Conservation (phyloP, 1,284 basidiomycete genomes). For the Xanthoconium separans region DNA sequence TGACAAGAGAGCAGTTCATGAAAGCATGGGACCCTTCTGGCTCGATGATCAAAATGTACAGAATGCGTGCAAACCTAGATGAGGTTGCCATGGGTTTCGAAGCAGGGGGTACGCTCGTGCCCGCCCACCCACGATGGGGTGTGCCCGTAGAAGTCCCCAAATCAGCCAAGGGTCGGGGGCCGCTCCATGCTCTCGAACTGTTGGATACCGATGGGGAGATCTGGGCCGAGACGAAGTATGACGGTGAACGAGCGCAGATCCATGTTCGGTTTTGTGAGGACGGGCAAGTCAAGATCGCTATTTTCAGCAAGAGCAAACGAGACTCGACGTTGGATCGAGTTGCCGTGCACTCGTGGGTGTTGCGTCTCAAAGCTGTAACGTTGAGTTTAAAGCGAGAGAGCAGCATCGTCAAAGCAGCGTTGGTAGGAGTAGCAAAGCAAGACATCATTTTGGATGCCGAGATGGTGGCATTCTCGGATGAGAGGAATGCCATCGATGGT, state of each 20-base stretch:
- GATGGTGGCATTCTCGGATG: conserved; percentile 78
- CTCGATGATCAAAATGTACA: conserved; percentile 56
- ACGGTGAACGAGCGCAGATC: conserved; percentile 87
- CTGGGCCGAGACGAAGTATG: conserved; percentile 90
- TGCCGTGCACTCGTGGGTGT: conserved; percentile 62
- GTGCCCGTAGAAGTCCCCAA: conserved; percentile 73
- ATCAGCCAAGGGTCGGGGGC: conserved; percentile 66
- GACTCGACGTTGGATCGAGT: conserved; percentile 75
- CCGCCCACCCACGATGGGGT: conserved; percentile 36
- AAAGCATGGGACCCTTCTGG: conserved; percentile 63
- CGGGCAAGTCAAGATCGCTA: conserved; percentile 52
- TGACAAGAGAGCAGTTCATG: conserved; percentile 69
- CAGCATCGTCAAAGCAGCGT: conserved; percentile 62
- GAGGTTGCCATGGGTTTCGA: conserved; percentile 57
- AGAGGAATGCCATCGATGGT: conserved; percentile 56
- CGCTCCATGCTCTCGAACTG: conserved; percentile 52
- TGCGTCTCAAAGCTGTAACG: background rate
- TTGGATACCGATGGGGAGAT: conserved; percentile 47
- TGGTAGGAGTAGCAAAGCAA: conserved; percentile 41
- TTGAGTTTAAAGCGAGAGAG: background rate
- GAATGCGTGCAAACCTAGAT: conserved; percentile 55
- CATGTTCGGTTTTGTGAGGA: conserved; percentile 59
- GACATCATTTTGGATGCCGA: conserved; percentile 83
- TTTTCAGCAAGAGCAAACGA: conserved; percentile 84
- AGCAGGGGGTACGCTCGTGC: conserved; percentile 23